Base-by-base conservation (phyloP, 108 stramenopile genomes). In the Bacterosira constricta region DNA sequence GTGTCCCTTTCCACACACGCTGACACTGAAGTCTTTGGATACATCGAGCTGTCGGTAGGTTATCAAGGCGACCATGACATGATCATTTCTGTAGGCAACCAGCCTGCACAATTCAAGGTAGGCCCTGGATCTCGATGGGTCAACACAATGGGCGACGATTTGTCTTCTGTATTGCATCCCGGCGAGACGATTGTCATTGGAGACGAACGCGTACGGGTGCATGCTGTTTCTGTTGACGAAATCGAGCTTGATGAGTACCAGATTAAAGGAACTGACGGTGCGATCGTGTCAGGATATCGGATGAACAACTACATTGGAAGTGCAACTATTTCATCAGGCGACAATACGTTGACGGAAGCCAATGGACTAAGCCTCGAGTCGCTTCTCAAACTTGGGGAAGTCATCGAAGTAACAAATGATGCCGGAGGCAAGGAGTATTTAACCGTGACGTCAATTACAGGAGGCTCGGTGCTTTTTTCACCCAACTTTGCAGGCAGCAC, bases 241-340 rank as follows among this genome's bases (percentile, higher is more conserved):
- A 56, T 84, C 42, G 65, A 78, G 26, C 23, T 85, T 20, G 47
- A 51, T 23, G 77, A 82, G 35, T 75, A 79, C 50, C 84, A 85
- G 50, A 23, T 63, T 21, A 7, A 25, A 36, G 84, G 84, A 30
- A 73, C 76, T 23, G 18, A 44, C 25, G 56, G 44, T 25, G 31
- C 23, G 37, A 25, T 26, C 8, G 55, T 82, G 6, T 32, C 58
- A 30, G 79, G 67, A 25, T 85, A 69, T 49, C 56, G 79, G 37
- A 80, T 77, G 79, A 70, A 80, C 27, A 84, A 76, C 36, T 71
- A 74, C 47, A 60, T 80, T 12, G 83, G 79, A 9, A 64, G 65
- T 57, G 79, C 75, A 41, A 47, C 44, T 0, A 47, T 84, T 34
- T 61, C 74, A 15, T 17, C 65, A 29, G 79, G 73, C 15, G 53